Conservation (phyloP, 2,329 filamentous ascomycete genomes). For the Cercospora sesami region DNA sequence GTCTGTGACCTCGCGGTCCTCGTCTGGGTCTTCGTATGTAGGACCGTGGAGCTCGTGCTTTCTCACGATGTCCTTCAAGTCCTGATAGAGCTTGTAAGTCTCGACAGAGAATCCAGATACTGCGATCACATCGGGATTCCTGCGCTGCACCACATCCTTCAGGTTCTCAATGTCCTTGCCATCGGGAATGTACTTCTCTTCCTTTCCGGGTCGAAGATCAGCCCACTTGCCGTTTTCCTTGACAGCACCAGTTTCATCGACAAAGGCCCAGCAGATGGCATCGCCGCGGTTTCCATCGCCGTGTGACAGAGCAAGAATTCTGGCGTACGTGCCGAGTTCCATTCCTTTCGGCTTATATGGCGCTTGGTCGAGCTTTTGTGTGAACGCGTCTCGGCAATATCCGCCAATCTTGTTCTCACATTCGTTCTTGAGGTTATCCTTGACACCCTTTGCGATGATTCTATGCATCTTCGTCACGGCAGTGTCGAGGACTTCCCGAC, state of each 20-base stretch:
- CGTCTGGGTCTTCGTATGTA: conserved; percentile 78
- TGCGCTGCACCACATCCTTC: conserved; percentile 73
- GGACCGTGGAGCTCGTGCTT: conserved; percentile 75
- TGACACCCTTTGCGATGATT: conserved; percentile 85
- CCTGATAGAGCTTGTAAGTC: conserved; percentile 77
- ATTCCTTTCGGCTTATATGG: conserved; percentile 95
- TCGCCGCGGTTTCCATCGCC: conserved; percentile 78
- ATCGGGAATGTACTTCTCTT: conserved; percentile 67
- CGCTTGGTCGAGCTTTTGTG: conserved; percentile 87
- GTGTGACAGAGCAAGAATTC: conserved; percentile 83
- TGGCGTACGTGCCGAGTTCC: conserved; percentile 80
- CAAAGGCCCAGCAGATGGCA: conserved; percentile 84
- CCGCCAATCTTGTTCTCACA: conserved; percentile 93
- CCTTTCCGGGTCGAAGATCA: conserved; percentile 68
- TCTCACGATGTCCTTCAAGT: conserved; percentile 75
- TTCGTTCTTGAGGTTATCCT: conserved; percentile 88
- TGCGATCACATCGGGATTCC: conserved; percentile 85
- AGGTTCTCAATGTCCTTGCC: conserved; percentile 68
- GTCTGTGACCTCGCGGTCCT: conserved; percentile 75
- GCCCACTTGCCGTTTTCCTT: conserved; percentile 84
- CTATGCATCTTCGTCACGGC: conserved; percentile 80
- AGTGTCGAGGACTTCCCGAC: conserved; percentile 78
- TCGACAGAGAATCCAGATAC: conserved; percentile 87
- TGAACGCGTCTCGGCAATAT: conserved; percentile 83
- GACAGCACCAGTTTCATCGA: conserved; percentile 88